phyloP scores from a whole-genome alignment of 129 eudicot genomes.

The Glebionis coronaria region DNA sequence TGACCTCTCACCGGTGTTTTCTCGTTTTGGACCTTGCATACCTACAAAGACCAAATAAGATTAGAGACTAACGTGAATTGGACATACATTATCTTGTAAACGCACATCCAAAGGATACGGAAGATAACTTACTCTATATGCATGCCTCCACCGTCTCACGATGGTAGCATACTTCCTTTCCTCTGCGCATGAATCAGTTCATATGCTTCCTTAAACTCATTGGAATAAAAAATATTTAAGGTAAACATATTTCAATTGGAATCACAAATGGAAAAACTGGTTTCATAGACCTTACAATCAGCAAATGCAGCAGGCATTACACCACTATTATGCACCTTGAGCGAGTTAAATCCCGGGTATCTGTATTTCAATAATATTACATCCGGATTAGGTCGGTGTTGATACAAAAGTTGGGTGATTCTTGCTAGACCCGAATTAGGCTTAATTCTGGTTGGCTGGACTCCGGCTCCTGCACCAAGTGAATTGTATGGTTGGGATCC shows the following conservation, averaged over 20 bases:
- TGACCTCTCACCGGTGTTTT: slow-evolving; percentile 40
- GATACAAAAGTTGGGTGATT: no score
- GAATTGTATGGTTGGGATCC: no score
- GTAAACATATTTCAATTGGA: not conserved
- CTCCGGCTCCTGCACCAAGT: no score
- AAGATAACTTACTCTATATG: slow-evolving; percentile 63
- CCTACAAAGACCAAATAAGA: slow-evolving; percentile 37
- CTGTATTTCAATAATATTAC: slow-evolving; percentile 28
- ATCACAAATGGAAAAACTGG: not conserved
- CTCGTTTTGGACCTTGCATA: slow-evolving; percentile 93
- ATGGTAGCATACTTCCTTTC: slow-evolving; percentile 68
- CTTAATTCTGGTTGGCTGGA: no score
- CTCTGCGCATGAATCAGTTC: slow-evolving; percentile 31
- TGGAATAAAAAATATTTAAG: not conserved
- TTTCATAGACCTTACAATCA: slow-evolving; percentile 75
- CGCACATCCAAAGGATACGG: not conserved
- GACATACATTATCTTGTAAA: not conserved
- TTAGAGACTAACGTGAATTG: not conserved
- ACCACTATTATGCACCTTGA: slow-evolving; percentile 82
- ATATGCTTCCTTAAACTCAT: no score
- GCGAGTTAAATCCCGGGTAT: slow-evolving; percentile 76
- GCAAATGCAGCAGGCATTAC: no score
- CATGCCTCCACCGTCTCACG: slow-evolving; percentile 98
- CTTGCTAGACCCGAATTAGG: no score
- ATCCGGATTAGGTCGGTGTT: no score